Base-by-base conservation (phyloP, 179 eudicot species). In the Camellia oleifera region DNA sequence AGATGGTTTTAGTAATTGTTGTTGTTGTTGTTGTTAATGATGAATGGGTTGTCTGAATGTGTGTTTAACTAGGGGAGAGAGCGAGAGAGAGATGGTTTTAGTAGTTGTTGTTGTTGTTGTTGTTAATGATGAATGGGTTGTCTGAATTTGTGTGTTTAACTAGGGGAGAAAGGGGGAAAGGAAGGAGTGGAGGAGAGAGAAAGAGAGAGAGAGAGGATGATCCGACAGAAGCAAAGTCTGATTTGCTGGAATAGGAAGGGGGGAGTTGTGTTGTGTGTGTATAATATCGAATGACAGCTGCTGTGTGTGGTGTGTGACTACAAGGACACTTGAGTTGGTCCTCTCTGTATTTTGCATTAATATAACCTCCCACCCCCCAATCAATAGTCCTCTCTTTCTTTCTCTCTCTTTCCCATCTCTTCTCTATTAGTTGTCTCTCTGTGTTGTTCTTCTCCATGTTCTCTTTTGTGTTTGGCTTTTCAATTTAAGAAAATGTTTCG, bases 161-260 rank as follows among this genome's bases (percentile, higher is more conserved):
- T 3, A 70, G 12, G n/a, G 23, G 20, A 11, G 60, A 72, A 60
- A 17, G 9, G 18, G 76, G 76, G 11, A 32, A 62, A 0, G 32
- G 32, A 72, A 72, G 18, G 74, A 52, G 46, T 45, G 67, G 42
- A 46, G 69, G 77, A 57, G 26, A 53, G 77, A 60, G 12, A 71
- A n/a, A n/a, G n/a, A n/a, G 69, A 67, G 80, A 70, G 77, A 62
- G 80, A 66, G 64, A 42, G 77, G 12, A 48, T 50, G 76, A 77
- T 81, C 81, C 86, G 96, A 93, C 93, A 92, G 87, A 60, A 88
- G 88, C 89, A 87, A 93, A 87, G 91, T 83, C 72, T 87, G 56
- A 90, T 89, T 90, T 90, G 94, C 89, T 90, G 94, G 81, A 84
- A 60, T 69, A 54, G 60, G 62, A 77, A 79, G 76, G 15, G 45